These are phyloP conservation scores for Omphalea diandra DNA, from an alignment of 441 rosid genomes.

Conservation along the genomic window DNA sequence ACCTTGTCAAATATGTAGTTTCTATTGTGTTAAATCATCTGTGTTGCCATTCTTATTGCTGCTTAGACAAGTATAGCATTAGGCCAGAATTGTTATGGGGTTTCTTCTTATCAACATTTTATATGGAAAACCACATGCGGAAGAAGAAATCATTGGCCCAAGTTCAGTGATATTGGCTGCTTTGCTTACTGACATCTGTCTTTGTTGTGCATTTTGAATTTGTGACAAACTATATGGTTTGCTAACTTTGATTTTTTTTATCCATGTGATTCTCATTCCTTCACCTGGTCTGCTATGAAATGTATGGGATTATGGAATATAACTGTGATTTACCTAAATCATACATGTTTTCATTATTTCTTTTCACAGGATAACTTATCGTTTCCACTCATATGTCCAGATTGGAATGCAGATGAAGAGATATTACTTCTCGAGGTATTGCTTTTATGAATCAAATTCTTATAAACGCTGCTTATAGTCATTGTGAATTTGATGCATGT, in stretches of 20 bases:
- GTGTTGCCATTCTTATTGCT: neutral
- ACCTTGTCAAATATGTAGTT: constrained; percentile 2
- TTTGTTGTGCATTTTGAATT: neutral
- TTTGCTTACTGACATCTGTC: neutral
- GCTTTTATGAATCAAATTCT: constrained; percentile 15
- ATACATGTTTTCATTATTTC: constrained; percentile 7
- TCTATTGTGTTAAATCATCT: neutral
- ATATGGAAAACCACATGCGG: neutral
- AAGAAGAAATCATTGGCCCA: neutral
- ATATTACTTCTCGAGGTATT: constrained; percentile 88
- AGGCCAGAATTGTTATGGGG: too few relatives aligned
- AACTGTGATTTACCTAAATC: neutral
- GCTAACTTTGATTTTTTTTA: neutral
- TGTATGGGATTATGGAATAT: constrained; percentile 5
- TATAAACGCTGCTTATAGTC: constrained; percentile 13
- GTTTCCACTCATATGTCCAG: constrained; percentile 80
- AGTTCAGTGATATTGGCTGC: neutral
- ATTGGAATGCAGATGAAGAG: constrained; percentile 98
- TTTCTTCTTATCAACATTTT: too few relatives aligned
- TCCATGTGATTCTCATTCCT: neutral
- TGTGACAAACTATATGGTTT: neutral
- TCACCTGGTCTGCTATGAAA: neutral
- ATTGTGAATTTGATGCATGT: constrained; percentile 22
- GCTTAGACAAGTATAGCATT: neutral
- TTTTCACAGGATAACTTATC: constrained; percentile 80